A percentile compares a stretch with the other conserved stretches of the same genome.
These are phyloP conservation scores for Malassezia yamatoensis DNA, from an alignment of 1,284 basidiomycete species.

Conservation along the genomic window DNA sequence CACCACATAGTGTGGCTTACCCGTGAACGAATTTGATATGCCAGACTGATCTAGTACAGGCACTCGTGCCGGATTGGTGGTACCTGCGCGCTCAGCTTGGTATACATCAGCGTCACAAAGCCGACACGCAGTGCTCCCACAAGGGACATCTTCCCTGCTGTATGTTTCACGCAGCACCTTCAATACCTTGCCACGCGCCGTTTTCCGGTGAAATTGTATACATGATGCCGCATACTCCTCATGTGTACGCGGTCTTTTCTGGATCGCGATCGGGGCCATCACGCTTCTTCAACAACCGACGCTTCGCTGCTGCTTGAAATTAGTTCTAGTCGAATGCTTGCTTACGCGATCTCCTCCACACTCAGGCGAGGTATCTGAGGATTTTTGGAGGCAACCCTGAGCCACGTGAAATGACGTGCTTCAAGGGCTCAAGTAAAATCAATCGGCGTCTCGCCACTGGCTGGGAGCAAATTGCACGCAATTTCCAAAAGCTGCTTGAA, in stretches of 20 bases:
- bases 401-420: conserved; percentile 14
- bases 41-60: conserved; percentile 26
- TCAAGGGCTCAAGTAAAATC: background rate
- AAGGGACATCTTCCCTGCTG: conserved; percentile 82
- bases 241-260: conserved; percentile 35
- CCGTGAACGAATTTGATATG: conserved; percentile 23
- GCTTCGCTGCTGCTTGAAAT: too few species aligned
- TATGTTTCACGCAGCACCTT: conserved; percentile 94
- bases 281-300: too few species aligned
- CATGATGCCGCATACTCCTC: conserved; percentile 25
- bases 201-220: conserved; percentile 56
- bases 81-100: conserved; percentile 49
- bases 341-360: background rate
- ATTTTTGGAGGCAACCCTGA: background rate
- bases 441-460: background rate
- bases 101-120: conserved; percentile 32
- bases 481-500: background rate
- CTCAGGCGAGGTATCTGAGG: background rate
- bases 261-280: conserved; percentile 38
- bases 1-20: conserved; percentile 62
- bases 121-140: conserved; percentile 67
- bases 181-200: conserved; percentile 81
- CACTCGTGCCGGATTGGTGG: conserved; percentile 54
- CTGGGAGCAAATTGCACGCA: background rate
- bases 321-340: too few species aligned